These are phyloP conservation scores for Colletotrichum eleusines DNA, from an alignment of 2,329 filamentous ascomycete genomes.

Conservation along the genomic window DNA sequence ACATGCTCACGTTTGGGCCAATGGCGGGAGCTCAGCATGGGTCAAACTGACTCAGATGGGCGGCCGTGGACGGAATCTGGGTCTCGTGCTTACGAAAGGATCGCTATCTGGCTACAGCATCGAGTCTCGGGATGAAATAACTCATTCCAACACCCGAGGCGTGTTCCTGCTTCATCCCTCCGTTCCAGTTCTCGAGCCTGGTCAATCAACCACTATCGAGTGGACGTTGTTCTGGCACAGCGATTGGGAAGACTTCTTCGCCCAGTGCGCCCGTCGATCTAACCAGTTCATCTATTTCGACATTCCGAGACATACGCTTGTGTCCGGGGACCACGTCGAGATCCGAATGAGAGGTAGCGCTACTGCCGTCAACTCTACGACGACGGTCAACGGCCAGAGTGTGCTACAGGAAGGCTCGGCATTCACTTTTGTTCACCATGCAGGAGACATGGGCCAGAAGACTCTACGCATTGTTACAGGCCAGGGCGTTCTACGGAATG, in stretches of 20 bases:
- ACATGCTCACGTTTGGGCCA: constrained; percentile 37
- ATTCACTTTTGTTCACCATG: constrained; percentile 11
- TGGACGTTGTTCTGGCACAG: constrained; percentile 39
- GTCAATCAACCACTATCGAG: constrained; percentile 14
- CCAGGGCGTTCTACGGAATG: not conserved
- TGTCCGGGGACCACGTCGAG: constrained; percentile 5
- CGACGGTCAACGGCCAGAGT: constrained; percentile 12
- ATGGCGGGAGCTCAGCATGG: constrained; percentile 35
- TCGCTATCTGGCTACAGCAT: constrained; percentile 39
- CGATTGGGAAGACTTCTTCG: constrained; percentile 33
- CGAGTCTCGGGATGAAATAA: constrained; percentile 33
- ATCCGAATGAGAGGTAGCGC: constrained; percentile 17
- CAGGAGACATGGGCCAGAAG: constrained; percentile 18
- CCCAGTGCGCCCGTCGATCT: constrained; percentile 25
- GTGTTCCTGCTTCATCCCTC: constrained; percentile 37
- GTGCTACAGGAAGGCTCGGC: constrained; percentile 6
- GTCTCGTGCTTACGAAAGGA: constrained; percentile 32
- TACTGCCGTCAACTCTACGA: constrained; percentile 12
- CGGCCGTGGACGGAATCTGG: constrained; percentile 30
- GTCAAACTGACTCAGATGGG: constrained; percentile 41
- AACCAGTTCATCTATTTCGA: constrained; percentile 27
- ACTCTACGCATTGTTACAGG: constrained; percentile 10
- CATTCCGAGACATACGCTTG: constrained; percentile 17
- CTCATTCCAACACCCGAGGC: constrained; percentile 36
- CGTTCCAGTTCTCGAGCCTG: constrained; percentile 27